phyloP scores from a whole-genome alignment of 164 flowering plant species.

The Houttuynia cordata region DNA sequence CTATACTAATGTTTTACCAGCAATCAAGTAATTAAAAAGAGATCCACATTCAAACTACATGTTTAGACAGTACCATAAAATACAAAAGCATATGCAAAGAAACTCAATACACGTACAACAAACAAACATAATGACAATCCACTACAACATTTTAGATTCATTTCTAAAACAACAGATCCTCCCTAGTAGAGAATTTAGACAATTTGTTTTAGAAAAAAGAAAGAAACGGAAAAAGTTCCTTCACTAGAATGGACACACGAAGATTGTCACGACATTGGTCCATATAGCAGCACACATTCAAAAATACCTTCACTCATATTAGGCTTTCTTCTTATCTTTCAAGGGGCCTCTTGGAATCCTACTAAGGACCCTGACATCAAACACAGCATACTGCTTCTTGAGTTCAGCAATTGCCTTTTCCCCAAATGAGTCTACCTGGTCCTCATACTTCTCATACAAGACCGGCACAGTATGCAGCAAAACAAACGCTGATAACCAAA shows the following conservation, averaged over 20 bases:
- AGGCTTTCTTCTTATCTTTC: constrained; percentile 52
- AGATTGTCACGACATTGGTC: constrained; percentile 18
- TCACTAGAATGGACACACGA: constrained; percentile 1
- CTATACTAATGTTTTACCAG: no score
- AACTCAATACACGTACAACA: background rate
- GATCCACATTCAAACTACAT: no score
- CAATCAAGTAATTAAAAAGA: no score
- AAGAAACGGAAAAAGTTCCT: background rate
- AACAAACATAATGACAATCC: background rate
- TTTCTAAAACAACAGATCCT: constrained; percentile 1
- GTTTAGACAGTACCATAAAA: background rate
- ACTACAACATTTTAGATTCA: background rate
- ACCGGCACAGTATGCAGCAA: constrained; percentile 73
- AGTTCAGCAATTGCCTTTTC: constrained; percentile 65
- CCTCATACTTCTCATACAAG: constrained; percentile 82
- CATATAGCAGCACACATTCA: constrained; percentile 8
- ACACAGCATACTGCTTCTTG: constrained; percentile 71
- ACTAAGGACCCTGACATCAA: constrained; percentile 77
- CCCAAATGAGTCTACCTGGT: constrained; percentile 57
- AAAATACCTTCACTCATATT: constrained; percentile 6
- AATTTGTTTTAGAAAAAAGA: background rate
- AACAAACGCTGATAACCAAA: constrained; percentile 33
- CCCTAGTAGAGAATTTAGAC: background rate
- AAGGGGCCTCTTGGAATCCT: constrained; percentile 63
- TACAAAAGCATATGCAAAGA: background rate